Percentiles rank a stretch among this genome's conserved stretches.
These are phyloP conservation scores for Diddensiella transvaalensis DNA, from an alignment of 805 yeast genomes.

Conservation along the genomic window DNA sequence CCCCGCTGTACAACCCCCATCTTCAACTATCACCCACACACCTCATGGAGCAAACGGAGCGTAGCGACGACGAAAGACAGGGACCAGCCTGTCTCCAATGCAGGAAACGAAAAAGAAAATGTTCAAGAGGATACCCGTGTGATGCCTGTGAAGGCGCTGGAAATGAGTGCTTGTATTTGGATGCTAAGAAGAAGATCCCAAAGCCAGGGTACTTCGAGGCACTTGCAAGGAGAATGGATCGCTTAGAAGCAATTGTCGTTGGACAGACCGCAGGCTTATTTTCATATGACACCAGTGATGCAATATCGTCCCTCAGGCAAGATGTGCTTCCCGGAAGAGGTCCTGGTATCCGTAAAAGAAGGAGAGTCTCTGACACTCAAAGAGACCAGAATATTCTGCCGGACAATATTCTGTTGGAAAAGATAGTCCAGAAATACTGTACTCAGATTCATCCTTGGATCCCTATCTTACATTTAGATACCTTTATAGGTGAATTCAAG, in stretches of 20 bases:
- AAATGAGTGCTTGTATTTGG: constrained; percentile 8
- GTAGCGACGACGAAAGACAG: no score
- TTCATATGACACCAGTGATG: no score
- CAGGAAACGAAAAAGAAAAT: constrained; percentile 12
- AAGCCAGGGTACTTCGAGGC: constrained; percentile 8
- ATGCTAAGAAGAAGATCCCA: constrained; percentile 5
- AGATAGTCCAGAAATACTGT: constrained; percentile 5
- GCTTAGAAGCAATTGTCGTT: constrained; percentile 8
- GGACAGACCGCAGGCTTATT: no score
- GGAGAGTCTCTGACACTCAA: not conserved
- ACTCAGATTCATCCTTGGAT: constrained; percentile 16
- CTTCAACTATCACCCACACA: no score
- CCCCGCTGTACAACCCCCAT: no score
- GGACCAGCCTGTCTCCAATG: constrained; percentile 12
- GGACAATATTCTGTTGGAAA: constrained; percentile 4
- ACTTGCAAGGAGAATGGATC: constrained; percentile 5
- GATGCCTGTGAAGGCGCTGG: constrained; percentile 6
- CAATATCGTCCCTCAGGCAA: no score
- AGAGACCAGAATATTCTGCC: constrained; percentile 5
- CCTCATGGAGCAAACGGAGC: no score
- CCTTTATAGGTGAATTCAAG: not conserved
- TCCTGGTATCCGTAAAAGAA: no score
- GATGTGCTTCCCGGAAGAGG: no score
- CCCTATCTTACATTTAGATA: constrained; percentile 12
- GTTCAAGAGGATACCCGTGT: constrained; percentile 14